These are phyloP conservation scores for Magnusiomyces ingens DNA, from an alignment of 1,139 yeast species.

Conservation along the genomic window DNA sequence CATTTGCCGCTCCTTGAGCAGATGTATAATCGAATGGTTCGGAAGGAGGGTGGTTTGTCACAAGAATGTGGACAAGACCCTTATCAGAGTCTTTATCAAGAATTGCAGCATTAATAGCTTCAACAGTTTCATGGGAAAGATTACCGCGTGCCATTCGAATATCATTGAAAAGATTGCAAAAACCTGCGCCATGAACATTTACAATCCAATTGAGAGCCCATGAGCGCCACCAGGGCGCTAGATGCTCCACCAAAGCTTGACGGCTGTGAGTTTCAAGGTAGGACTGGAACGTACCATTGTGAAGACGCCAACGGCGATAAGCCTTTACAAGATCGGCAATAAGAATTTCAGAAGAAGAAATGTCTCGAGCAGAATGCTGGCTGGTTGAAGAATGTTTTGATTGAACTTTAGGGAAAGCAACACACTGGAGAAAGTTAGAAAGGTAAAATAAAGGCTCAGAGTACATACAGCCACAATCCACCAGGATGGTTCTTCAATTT, in stretches of 20 bases:
- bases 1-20: slow-evolving; percentile 14
- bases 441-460: background rate
- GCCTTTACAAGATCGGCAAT: slow-evolving; percentile 23
- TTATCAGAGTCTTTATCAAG: slow-evolving; percentile 18
- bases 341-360: slow-evolving; percentile 23
- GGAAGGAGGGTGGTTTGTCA: slow-evolving; percentile 8
- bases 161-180: slow-evolving; percentile 19
- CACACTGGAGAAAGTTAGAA: slow-evolving; percentile 10
- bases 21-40: slow-evolving; percentile 10
- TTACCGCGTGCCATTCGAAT: slow-evolving; percentile 22
- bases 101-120: slow-evolving; percentile 22
- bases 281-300: slow-evolving; percentile 22
- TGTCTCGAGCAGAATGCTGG: slow-evolving; percentile 16
- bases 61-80: slow-evolving; percentile 20
- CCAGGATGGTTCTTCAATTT: slow-evolving; percentile 25
- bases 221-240: slow-evolving; percentile 28
- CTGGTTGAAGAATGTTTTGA: slow-evolving; percentile 8
- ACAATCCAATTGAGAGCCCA: slow-evolving; percentile 27
- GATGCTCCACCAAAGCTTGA: slow-evolving; percentile 17
- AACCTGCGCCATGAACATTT: slow-evolving; percentile 22
- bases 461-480: slow-evolving; percentile 26
- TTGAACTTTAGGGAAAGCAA: slow-evolving; percentile 14
- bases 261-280: slow-evolving; percentile 15
- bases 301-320: slow-evolving; percentile 27
- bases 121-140: slow-evolving; percentile 21